phyloP scores from a whole-genome alignment of 2,329 filamentous ascomycete genomes.

The Cordyceps farinosa region DNA sequence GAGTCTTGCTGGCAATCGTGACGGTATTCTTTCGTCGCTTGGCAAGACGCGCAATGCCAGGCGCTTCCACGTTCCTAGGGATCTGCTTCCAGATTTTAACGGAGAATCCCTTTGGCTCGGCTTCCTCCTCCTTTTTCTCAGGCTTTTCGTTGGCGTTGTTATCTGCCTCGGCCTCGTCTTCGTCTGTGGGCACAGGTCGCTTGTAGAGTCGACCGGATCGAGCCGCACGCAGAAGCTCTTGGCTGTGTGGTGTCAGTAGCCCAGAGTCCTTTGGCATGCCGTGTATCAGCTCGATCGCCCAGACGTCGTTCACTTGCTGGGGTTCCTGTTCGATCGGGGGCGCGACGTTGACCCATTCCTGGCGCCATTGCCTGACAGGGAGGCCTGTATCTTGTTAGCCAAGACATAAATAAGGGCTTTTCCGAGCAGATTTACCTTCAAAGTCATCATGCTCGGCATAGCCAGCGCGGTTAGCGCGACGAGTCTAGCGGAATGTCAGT shows the following conservation, averaged over 20 bases:
- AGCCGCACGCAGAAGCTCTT: slow-evolving; percentile 77
- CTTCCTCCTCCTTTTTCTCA: slow-evolving; percentile 63
- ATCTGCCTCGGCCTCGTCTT: slow-evolving; percentile 55
- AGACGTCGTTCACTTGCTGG: slow-evolving; percentile 60
- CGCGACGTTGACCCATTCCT: slow-evolving; percentile 64
- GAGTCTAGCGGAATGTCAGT: slow-evolving; percentile 39
- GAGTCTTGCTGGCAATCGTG: slow-evolving; percentile 52
- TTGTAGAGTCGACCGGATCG: slow-evolving; percentile 75
- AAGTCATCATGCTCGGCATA: slow-evolving; percentile 61
- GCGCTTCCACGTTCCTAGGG: slow-evolving; percentile 53
- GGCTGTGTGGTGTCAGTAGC: slow-evolving; percentile 72
- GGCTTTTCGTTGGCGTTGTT: slow-evolving; percentile 44
- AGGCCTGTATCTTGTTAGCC: slow-evolving; percentile 53
- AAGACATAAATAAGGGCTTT: neutral
- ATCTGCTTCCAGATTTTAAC: slow-evolving; percentile 61
- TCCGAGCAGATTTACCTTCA: slow-evolving; percentile 42
- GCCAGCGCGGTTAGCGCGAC: slow-evolving; percentile 53
- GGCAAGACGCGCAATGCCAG: slow-evolving; percentile 52
- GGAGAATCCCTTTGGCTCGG: slow-evolving; percentile 49
- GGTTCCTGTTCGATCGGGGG: slow-evolving; percentile 63
- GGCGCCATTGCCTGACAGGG: slow-evolving; percentile 86
- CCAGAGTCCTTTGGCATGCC: slow-evolving; percentile 84
- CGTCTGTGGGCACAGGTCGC: slow-evolving; percentile 59
- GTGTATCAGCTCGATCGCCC: slow-evolving; percentile 70
- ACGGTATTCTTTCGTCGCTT: slow-evolving; percentile 60